Conservation (phyloP, 257 asterid species). For the Lithospermum erythrorhizon region DNA sequence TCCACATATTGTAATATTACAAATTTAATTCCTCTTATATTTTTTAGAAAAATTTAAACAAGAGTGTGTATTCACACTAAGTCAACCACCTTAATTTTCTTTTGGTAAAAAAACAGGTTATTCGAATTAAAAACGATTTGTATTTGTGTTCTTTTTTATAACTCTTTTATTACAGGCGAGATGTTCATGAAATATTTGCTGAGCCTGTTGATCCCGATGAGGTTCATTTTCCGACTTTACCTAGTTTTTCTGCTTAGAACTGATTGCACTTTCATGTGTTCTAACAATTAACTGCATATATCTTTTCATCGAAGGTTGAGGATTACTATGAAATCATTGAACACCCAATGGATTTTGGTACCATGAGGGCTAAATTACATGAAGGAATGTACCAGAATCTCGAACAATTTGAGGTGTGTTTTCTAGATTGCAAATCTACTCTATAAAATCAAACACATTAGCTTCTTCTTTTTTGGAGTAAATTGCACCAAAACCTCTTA, state of each 20-base stretch:
- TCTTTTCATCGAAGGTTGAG: conserved; percentile 41
- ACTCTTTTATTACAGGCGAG: conserved; percentile 41
- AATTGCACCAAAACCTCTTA: neutral
- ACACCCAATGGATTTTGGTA: conserved; percentile 91
- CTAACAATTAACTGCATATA: neutral
- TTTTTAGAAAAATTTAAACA: too few relatives aligned
- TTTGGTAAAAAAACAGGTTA: too few relatives aligned
- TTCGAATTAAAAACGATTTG: too few relatives aligned
- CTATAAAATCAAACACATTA: neutral
- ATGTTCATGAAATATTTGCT: conserved; percentile 62
- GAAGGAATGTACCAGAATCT: conserved; percentile 73
- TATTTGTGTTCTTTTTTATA: too few relatives aligned
- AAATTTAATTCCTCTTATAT: too few relatives aligned
- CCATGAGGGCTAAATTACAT: conserved; percentile 94
- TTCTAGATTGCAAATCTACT: neutral
- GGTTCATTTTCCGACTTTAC: conserved; percentile 20
- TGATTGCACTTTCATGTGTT: neutral
- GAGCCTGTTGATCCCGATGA: conserved; percentile 75
- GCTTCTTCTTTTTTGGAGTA: neutral
- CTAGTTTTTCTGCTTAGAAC: neutral
- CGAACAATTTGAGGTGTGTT: conserved; percentile 64
- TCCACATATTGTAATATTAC: too few relatives aligned
- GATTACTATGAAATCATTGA: conserved; percentile 64
- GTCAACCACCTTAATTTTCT: too few relatives aligned
- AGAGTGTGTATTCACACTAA: too few relatives aligned